These are phyloP conservation scores for Fomitopsis pulvina DNA, from an alignment of 768 basidiomycete species.

Conservation along the genomic window DNA sequence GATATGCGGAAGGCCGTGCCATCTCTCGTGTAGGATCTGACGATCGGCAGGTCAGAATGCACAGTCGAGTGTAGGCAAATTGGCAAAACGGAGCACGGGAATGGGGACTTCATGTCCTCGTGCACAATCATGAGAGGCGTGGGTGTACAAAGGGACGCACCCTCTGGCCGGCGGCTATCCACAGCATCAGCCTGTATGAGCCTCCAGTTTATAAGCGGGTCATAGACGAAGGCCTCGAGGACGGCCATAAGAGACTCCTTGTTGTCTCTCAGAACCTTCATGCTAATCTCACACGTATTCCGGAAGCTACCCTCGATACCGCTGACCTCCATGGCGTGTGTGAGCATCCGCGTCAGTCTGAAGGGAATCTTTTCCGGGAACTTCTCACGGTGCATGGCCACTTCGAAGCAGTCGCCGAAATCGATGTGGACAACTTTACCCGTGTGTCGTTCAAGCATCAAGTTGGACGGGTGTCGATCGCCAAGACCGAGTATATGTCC, in stretches of 20 bases:
- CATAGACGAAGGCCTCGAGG: constrained; percentile 96
- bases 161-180: constrained; percentile 64
- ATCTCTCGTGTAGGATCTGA: constrained; percentile 37
- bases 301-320: constrained; percentile 98
- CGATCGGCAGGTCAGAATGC: no score
- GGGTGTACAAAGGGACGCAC: constrained; percentile 27
- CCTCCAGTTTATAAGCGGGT: constrained; percentile 96
- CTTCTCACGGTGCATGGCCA: constrained; percentile 96
- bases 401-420: constrained; percentile 97
- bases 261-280: constrained; percentile 93
- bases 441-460: constrained; percentile 84
- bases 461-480: constrained; percentile 96
- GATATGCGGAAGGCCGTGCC: constrained; percentile 61
- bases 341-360: constrained; percentile 96
- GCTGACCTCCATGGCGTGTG: constrained; percentile 99
- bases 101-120: no score
- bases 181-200: constrained; percentile 74
- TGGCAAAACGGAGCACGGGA: no score
- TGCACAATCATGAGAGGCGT: neutral
- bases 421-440: constrained; percentile 97
- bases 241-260: constrained; percentile 99
- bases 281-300: constrained; percentile 94
- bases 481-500: constrained; percentile 96
- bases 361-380: constrained; percentile 99
- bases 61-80: neutral